Percentiles rank a stretch among this genome's conserved stretches.
phyloP scores from a whole-genome alignment of 345 rosid species.

The Eucalyptus urophylla region DNA sequence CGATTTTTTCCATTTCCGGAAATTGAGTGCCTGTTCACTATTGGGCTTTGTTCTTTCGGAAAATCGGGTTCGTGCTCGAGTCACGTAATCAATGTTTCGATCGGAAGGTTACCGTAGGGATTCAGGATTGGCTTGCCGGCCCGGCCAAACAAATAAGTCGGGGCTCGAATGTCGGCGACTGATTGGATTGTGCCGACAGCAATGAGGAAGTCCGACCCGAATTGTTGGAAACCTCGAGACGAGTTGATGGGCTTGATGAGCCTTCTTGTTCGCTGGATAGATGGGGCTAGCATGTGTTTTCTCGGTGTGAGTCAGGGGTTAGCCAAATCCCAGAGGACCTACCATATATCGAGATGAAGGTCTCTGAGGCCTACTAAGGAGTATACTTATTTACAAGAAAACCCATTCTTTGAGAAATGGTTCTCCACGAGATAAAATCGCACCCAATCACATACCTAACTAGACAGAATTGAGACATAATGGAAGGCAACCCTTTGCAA shows the following conservation, averaged over 20 bases:
- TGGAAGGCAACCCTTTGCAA: background rate
- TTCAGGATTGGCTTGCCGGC: fast-evolving
- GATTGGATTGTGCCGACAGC: background rate
- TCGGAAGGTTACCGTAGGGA: fast-evolving
- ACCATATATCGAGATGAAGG: background rate
- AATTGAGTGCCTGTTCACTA: background rate
- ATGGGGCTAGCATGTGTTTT: background rate
- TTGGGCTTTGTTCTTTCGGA: background rate
- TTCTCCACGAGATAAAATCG: background rate
- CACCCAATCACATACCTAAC: background rate
- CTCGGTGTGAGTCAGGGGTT: fast-evolving
- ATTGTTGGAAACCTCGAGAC: background rate
- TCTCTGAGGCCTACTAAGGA: fast-evolving
- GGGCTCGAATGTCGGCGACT: fast-evolving
- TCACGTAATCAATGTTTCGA: background rate
- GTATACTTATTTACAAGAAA: background rate
- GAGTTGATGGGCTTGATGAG: fast-evolving
- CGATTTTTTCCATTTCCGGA: background rate
- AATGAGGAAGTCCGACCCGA: background rate
- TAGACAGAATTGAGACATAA: background rate
- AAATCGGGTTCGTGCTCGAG: background rate
- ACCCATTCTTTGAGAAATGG: background rate
- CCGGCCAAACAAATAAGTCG: fast-evolving
- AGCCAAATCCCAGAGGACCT: fast-evolving
- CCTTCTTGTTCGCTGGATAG: fast-evolving